phyloP scores from a whole-genome alignment of 148 eudicot species.

The Cornus controversa region DNA sequence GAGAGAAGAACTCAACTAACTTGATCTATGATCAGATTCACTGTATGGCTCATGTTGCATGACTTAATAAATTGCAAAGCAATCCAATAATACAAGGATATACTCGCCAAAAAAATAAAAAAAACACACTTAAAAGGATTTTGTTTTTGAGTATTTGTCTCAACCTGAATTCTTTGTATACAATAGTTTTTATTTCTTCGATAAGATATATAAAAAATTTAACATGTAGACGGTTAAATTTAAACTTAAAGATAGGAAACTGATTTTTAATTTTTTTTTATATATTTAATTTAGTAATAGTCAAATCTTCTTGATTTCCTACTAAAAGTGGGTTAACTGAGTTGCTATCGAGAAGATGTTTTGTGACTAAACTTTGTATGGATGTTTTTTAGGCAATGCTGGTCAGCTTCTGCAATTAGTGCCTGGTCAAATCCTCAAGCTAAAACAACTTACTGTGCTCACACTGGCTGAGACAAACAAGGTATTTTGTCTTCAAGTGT shows the following conservation, averaged over 20 bases:
- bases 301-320: background rate
- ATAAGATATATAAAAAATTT: background rate
- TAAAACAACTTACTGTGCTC: slow-evolving; percentile 90
- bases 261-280: too few species aligned
- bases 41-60: too few species aligned
- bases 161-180: background rate
- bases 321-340: background rate
- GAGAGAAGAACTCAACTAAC: background rate
- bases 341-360: background rate
- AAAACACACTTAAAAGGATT: too few species aligned
- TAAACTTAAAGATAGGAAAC: background rate
- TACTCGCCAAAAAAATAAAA: too few species aligned
- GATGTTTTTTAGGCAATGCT: slow-evolving; percentile 50
- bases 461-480: slow-evolving; percentile 87
- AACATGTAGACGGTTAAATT: background rate
- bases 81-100: background rate
- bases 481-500: slow-evolving; percentile 36
- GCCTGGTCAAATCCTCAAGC: slow-evolving; percentile 82
- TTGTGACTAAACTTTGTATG: background rate
- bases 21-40: too few species aligned
- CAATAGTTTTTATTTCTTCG: background rate
- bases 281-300: background rate
- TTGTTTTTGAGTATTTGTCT: background rate
- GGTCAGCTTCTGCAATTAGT: slow-evolving; percentile 58
- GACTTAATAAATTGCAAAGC: too few species aligned